phyloP scores from a whole-genome alignment of 169 alveolate genomes.

The Miamiensis avidus region DNA sequence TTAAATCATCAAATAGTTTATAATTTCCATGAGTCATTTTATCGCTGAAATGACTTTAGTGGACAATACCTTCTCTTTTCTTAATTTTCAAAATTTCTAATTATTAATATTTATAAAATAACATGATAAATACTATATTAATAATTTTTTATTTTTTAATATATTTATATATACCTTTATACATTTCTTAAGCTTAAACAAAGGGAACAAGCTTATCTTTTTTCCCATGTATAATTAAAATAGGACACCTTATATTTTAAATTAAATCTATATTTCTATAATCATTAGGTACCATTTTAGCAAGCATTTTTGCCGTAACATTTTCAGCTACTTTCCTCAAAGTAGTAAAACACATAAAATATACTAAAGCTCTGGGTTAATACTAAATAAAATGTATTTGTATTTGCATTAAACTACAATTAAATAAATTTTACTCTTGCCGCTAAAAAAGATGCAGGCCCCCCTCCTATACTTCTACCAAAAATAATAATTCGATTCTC shows the following conservation, averaged over 20 bases:
- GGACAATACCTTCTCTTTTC: not conserved
- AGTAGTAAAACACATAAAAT: not conserved
- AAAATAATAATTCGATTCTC: not conserved
- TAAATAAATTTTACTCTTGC: not conserved
- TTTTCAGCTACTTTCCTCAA: conserved; percentile 4
- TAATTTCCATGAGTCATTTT: not conserved
- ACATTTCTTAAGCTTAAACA: not conserved
- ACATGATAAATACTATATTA: too few species aligned
- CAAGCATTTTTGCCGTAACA: not conserved
- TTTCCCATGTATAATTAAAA: conserved; percentile 10
- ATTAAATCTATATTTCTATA: conserved; percentile 4
- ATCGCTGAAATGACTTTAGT: not conserved
- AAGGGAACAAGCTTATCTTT: not conserved
- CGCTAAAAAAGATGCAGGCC: not conserved
- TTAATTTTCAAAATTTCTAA: not conserved
- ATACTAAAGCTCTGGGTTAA: not conserved
- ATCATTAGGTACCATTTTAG: not conserved
- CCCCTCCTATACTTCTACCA: conserved; percentile 14
- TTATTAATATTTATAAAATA: too few species aligned
- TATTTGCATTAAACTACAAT: too few species aligned
- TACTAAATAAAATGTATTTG: not conserved
- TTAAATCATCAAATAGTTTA: not conserved
- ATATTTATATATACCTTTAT: not conserved
- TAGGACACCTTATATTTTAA: not conserved
- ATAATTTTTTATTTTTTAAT: too few species aligned